A percentile compares a stretch with the other conserved stretches of the same genome.
These are phyloP conservation scores for Pseudogymnoascus sp. DNA, from an alignment of 2,329 filamentous ascomycete genomes.

Conservation along the genomic window DNA sequence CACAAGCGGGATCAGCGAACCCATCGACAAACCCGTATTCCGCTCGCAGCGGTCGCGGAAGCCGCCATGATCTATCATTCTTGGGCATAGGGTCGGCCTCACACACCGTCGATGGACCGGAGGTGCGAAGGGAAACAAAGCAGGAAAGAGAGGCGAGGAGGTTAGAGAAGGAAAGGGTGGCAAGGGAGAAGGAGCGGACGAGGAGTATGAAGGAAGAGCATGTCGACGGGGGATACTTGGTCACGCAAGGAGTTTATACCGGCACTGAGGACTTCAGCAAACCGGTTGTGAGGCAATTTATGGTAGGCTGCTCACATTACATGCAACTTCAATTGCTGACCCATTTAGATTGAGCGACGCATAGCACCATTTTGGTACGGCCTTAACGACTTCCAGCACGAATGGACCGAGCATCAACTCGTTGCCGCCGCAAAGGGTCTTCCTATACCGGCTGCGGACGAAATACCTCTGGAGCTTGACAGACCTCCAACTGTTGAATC, in stretches of 20 bases:
- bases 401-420: constrained; percentile 94
- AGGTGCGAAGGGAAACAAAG: constrained; percentile 71
- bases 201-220: constrained; percentile 85
- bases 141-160: constrained; percentile 85
- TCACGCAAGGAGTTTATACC: constrained; percentile 90
- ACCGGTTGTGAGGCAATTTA: constrained; percentile 75
- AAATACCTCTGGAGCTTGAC: constrained; percentile 64
- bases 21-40: constrained; percentile 19
- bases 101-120: constrained; percentile 21
- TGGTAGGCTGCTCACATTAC: constrained; percentile 49
- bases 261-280: constrained; percentile 93
- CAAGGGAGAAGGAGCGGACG: constrained; percentile 76
- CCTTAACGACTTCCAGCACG: constrained; percentile 77
- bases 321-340: constrained; percentile 15
- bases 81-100: constrained; percentile 25
- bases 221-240: constrained; percentile 88
- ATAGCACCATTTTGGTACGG: constrained; percentile 95
- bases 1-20: constrained; percentile 18
- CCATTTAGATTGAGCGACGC: constrained; percentile 73
- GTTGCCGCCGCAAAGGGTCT: constrained; percentile 81
- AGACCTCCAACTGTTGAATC: constrained; percentile 40
- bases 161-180: constrained; percentile 70
- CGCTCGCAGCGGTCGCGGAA: constrained; percentile 23
- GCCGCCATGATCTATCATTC: constrained; percentile 27
- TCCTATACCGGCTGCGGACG: constrained; percentile 75